A percentile compares a stretch with the other conserved stretches of the same genome.
Evolutionary conservation across 345 rosid genomes (phyloP).

Genomic region (Mangifera indica): DNA sequence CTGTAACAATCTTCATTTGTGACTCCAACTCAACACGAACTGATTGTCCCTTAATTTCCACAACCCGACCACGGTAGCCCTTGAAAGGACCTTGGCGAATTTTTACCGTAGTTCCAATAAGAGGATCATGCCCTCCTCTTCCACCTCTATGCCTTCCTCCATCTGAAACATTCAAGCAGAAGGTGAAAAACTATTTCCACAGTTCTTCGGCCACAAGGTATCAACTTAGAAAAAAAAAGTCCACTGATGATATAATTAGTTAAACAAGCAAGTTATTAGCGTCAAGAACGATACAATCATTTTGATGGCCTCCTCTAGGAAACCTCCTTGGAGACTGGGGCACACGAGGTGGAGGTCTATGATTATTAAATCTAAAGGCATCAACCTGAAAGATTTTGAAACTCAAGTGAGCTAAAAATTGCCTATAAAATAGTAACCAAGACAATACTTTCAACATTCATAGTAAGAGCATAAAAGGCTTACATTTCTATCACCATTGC

Average conservation of each 20-base stretch:
- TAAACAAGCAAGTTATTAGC: not conserved
- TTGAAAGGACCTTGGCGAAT: slow-evolving; percentile 78
- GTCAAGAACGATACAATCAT: slow-evolving; percentile 50
- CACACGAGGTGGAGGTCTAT: slow-evolving; percentile 59
- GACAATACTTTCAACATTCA: not conserved
- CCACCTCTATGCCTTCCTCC: slow-evolving; percentile 91
- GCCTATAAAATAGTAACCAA: slow-evolving; percentile 4
- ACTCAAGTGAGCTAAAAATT: slow-evolving; percentile 4
- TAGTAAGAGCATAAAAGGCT: slow-evolving; percentile 18
- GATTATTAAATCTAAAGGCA: slow-evolving; percentile 54
- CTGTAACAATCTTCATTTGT: slow-evolving; percentile 88
- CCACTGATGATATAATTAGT: not conserved
- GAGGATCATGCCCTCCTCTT: slow-evolving; percentile 75
- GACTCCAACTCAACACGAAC: slow-evolving; percentile 93
- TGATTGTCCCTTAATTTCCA: slow-evolving; percentile 69
- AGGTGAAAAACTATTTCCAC: not conserved
- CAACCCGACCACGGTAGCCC: slow-evolving; percentile 88
- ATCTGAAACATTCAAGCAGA: slow-evolving; percentile 41
- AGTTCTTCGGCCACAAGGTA: not conserved
- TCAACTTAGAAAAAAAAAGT: not conserved
- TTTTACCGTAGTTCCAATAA: slow-evolving; percentile 77
- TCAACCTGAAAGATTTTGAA: slow-evolving; percentile 47
- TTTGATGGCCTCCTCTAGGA: slow-evolving; percentile 69
- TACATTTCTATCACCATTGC: slow-evolving; percentile 71
- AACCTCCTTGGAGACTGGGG: slow-evolving; percentile 81